A percentile compares a stretch with the other conserved stretches of the same genome.
Conservation (phyloP, 148 eudicot species). For the Amaranthus hypochondriacus region DNA sequence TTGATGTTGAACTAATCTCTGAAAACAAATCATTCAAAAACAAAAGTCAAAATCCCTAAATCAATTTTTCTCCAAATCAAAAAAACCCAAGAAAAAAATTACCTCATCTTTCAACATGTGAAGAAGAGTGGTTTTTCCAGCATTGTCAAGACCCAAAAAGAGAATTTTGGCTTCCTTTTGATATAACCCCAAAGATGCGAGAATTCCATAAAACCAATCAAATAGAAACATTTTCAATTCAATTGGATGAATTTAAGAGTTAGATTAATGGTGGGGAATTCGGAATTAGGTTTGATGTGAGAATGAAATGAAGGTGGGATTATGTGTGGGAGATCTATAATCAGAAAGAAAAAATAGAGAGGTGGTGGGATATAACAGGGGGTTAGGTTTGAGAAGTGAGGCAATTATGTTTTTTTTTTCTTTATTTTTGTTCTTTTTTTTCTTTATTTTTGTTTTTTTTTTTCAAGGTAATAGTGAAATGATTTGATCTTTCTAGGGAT, state of each 20-base stretch:
- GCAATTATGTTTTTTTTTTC: background rate
- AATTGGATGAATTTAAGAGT: background rate
- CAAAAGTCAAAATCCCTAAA: background rate
- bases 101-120: slow-evolving; percentile 52
- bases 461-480: background rate
- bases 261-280: no score
- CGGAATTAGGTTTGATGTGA: background rate
- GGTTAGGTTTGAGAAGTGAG: background rate
- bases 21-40: slow-evolving; percentile 7
- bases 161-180: slow-evolving; percentile 49
- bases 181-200: slow-evolving; percentile 40
- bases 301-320: background rate
- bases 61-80: background rate
- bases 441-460: background rate
- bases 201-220: slow-evolving; percentile 44
- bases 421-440: background rate
- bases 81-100: background rate
- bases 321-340: background rate
- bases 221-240: slow-evolving; percentile 27
- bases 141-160: slow-evolving; percentile 48
- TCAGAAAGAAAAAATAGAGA: background rate
- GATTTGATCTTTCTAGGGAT: no score
- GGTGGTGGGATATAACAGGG: background rate
- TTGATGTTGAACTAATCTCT: slow-evolving; percentile 73
- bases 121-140: slow-evolving; percentile 47